phyloP scores from a whole-genome alignment of 108 stramenopile species.

The Schizochytrium sp. region DNA sequence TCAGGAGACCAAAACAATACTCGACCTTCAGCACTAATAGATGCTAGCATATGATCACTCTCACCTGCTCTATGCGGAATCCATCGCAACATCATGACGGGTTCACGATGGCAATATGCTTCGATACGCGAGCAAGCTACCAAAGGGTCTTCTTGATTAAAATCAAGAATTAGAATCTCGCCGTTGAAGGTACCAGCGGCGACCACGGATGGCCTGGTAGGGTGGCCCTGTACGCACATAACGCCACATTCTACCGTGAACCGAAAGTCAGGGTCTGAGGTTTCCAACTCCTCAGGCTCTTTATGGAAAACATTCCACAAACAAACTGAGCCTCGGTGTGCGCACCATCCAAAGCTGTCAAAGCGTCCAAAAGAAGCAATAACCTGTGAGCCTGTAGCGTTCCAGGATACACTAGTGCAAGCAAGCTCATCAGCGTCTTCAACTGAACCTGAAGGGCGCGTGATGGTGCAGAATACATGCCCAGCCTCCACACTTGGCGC shows the following conservation, averaged over 20 bases:
- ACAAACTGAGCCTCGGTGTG: constrained; percentile 68
- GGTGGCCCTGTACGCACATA: constrained; percentile 73
- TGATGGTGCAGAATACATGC: constrained; percentile 16
- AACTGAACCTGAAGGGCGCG: background rate
- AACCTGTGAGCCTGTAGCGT: constrained; percentile 67
- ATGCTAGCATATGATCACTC: background rate
- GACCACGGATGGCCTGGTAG: constrained; percentile 69
- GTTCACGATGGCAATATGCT: constrained; percentile 75
- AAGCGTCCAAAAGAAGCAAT: constrained; percentile 70
- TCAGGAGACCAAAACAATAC: background rate
- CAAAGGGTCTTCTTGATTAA: constrained; percentile 64
- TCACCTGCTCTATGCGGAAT: background rate
- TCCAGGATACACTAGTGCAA: constrained; percentile 72
- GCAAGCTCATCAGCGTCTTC: constrained; percentile 33
- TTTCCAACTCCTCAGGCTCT: constrained; percentile 63
- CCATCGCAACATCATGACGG: constrained; percentile 68
- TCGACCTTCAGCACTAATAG: constrained; percentile 31
- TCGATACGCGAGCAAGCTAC: constrained; percentile 68
- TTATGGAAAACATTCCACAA: constrained; percentile 69
- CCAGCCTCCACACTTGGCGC: background rate
- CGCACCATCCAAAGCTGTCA: constrained; percentile 72
- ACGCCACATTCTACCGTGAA: constrained; percentile 71
- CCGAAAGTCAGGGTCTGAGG: constrained; percentile 65
- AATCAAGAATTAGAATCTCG: constrained; percentile 71
- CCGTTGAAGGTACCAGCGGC: constrained; percentile 77